phyloP scores from a whole-genome alignment of 768 basidiomycete genomes.

The Postia placenta region DNA sequence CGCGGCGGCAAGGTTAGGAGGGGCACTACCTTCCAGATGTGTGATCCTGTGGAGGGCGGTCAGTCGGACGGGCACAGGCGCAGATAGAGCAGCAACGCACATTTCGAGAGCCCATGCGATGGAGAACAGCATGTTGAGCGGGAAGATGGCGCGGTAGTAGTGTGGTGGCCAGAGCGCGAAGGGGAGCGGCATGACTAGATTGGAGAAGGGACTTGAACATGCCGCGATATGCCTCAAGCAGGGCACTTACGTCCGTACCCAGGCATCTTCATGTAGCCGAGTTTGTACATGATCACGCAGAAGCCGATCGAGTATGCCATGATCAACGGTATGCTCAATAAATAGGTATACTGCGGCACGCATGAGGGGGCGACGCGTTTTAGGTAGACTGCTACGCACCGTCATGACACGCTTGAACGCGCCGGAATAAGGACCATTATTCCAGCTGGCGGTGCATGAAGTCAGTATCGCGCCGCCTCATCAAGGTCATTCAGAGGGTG shows the following conservation, averaged over 20 bases:
- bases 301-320: conserved; percentile 56
- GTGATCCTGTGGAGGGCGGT: conserved; percentile 47
- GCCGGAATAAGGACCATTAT: conserved; percentile 58
- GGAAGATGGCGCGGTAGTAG: conserved; percentile 49
- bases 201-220: not conserved
- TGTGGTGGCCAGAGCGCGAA: conserved; percentile 46
- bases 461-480: not conserved
- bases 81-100: conserved; percentile 32
- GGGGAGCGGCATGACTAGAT: conserved; percentile 62
- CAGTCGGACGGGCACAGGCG: not conserved
- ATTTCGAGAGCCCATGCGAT: conserved; percentile 72
- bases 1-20: not conserved
- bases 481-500: not conserved
- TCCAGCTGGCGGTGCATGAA: conserved; percentile 47
- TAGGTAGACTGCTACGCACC: conserved; percentile 34
- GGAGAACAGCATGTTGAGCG: conserved; percentile 58
- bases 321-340: conserved; percentile 56
- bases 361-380: not conserved
- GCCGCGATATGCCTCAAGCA: not conserved
- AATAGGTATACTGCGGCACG: conserved; percentile 58
- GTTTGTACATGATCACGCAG: conserved; percentile 63
- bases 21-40: conserved; percentile 63
- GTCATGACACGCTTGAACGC: conserved; percentile 86
- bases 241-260: conserved; percentile 39
- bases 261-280: conserved; percentile 51